Evolutionary conservation across 192 early-diverging fungal genomes (phyloP).

Genomic region (Spizellomyces punctatus): DNA sequence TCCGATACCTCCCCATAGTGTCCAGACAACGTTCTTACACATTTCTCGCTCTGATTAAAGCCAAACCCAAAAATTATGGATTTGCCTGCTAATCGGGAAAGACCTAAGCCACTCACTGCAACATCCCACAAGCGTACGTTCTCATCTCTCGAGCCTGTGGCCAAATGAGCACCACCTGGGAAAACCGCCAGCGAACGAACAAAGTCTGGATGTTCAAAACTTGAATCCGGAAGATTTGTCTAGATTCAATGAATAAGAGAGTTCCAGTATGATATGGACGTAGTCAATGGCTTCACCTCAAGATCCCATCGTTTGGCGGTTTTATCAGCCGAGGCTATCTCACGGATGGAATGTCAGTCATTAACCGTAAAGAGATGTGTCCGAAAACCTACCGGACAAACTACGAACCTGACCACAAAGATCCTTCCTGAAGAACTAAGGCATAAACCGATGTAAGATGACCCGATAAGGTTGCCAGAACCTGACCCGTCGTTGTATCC

Average conservation of each 20-base stretch:
- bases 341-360: slow-evolving; percentile 14
- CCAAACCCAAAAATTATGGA: too few species aligned
- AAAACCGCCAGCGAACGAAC: slow-evolving; percentile 18
- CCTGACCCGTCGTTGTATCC: slow-evolving; percentile 51
- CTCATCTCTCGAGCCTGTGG: slow-evolving; percentile 86
- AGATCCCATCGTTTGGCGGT: slow-evolving; percentile 85
- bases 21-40: slow-evolving; percentile 75
- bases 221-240: slow-evolving; percentile 71
- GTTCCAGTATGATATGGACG: slow-evolving; percentile 1
- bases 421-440: slow-evolving; percentile 62
- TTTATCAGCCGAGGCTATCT: slow-evolving; percentile 85
- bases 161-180: slow-evolving; percentile 64
- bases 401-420: slow-evolving; percentile 74
- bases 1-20: slow-evolving; percentile 90
- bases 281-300: slow-evolving; percentile 51
- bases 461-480: slow-evolving; percentile 54
- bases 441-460: slow-evolving; percentile 83
- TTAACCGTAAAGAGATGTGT: not conserved
- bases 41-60: slow-evolving; percentile 63
- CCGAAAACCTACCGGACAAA: not conserved
- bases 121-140: slow-evolving; percentile 85
- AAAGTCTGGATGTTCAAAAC: slow-evolving; percentile 78
- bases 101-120: slow-evolving; percentile 58
- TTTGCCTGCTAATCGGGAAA: not conserved
- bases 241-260: slow-evolving; percentile 32